Conservation (phyloP, 2,329 filamentous ascomycete genomes). For the Botrytis medusae region DNA sequence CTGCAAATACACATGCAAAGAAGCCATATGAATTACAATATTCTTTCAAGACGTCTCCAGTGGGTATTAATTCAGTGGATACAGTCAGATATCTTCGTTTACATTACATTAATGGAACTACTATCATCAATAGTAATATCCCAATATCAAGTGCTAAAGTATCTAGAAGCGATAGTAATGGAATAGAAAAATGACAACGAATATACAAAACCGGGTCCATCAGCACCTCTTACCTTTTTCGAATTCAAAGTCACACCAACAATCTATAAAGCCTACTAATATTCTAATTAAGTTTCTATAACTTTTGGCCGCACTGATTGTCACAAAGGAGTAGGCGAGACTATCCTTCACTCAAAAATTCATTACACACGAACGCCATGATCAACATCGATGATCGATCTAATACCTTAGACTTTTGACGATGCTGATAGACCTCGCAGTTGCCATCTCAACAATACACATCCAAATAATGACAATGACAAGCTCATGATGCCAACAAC, state of each 20-base stretch:
- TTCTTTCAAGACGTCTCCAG: too few relatives aligned
- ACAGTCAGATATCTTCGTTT: not conserved
- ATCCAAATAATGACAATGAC: not conserved
- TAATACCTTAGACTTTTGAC: fast-evolving
- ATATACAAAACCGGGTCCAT: not conserved
- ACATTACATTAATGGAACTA: fast-evolving
- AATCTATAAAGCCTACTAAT: too few relatives aligned
- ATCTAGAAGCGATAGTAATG: not conserved
- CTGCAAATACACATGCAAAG: not conserved
- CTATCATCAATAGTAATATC: not conserved
- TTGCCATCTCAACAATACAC: not conserved
- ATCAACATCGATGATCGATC: not conserved
- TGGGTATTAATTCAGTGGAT: too few relatives aligned
- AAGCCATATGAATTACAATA: too few relatives aligned
- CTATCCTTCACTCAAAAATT: too few relatives aligned
- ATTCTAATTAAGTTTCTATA: too few relatives aligned
- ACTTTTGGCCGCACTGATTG: too few relatives aligned
- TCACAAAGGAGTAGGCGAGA: too few relatives aligned
- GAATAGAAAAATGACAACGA: not conserved
- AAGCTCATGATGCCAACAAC: too few relatives aligned
- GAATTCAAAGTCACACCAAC: too few relatives aligned
- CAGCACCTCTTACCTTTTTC: too few relatives aligned
- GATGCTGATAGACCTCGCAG: too few relatives aligned
- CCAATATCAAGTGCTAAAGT: not conserved
- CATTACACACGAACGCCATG: not conserved